Evolutionary conservation across 768 basidiomycete genomes (phyloP), one percentile per base, ranked within the genome.

Genomic region (Brasilioporus rufonigricans): DNA sequence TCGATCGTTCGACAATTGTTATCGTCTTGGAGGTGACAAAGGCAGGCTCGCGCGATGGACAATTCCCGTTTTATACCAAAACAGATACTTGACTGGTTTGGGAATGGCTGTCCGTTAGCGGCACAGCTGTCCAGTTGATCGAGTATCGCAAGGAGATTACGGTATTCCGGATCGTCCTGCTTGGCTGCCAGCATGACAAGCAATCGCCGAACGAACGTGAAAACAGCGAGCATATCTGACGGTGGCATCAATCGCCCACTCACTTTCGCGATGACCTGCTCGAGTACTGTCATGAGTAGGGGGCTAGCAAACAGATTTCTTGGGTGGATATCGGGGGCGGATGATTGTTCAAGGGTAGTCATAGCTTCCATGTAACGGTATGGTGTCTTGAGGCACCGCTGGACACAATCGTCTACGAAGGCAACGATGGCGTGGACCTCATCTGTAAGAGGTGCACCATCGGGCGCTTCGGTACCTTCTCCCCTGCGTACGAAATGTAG

Each of bases 361-460:
- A 86, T 70, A 23, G 85, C 85, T 62, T 97, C 94, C 50, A 96
- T 77, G 65, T 96, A 98, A 27, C 83, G 80, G 67, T 93, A 90
- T 0, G 93, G 91, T 2, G 87, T 88, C 69, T 89, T 92, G 58
- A 87, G 65, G 61, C 87, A 93, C 18, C 91, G 79, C 53, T 88
- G 86, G 3, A 89, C 77, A 64, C 93, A 96, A 48, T 94, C 92
- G 59, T 98, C 95, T 12, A 97, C 62, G 72, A 97, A 93, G 0
- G 70, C 54, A 18, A 88, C 72, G 26, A 86, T 80, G 40, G 76
- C 75, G 7, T 78, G 77, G 12, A 74, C 73, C 71, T 88, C 89
- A 43, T 81, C 82, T 2, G 73, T 75, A 21, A 87, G 72, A 6
- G 74, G 65, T 0, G 78, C 71, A 4, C 77, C 80, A 53, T 87